Percentiles rank a stretch among this genome's conserved stretches.
Conservation (phyloP, 192 early-diverging fungal species). For the Linnemannia zychae region DNA sequence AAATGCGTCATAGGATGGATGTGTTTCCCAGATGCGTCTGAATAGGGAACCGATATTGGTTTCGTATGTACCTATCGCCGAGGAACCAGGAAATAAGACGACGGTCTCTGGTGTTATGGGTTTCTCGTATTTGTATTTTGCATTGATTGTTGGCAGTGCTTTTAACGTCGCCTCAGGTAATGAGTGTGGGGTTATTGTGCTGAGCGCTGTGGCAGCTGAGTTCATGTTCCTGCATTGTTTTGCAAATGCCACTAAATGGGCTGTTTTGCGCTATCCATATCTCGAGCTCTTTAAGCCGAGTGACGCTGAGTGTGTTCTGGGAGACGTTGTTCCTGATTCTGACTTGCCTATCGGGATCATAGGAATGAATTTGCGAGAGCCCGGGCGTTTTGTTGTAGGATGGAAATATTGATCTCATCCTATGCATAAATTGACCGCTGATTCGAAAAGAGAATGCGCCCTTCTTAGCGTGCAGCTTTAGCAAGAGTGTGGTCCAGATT, state of each 20-base stretch:
- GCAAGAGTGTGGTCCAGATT: neutral
- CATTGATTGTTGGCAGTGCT: too few species aligned
- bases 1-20: too few species aligned
- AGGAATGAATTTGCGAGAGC: conserved; percentile 18
- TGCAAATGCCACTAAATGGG: neutral
- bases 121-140: neutral
- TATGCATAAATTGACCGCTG: conserved; percentile 33
- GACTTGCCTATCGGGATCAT: conserved; percentile 12
- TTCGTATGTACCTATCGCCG: too few species aligned
- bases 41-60: too few species aligned
- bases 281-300: neutral
- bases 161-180: too few species aligned
- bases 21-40: too few species aligned
- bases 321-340: neutral
- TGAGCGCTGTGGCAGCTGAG: too few species aligned
- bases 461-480: neutral
- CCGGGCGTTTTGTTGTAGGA: neutral
- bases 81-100: conserved; percentile 8
- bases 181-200: too few species aligned
- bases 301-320: neutral
- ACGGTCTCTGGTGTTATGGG: conserved; percentile 8
- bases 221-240: too few species aligned
- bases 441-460: conserved; percentile 25
- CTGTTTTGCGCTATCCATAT: neutral
- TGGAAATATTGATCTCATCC: conserved; percentile 13